These are phyloP conservation scores for Shiraia sp. DNA, from an alignment of 2,329 filamentous ascomycete genomes.

Conservation along the genomic window DNA sequence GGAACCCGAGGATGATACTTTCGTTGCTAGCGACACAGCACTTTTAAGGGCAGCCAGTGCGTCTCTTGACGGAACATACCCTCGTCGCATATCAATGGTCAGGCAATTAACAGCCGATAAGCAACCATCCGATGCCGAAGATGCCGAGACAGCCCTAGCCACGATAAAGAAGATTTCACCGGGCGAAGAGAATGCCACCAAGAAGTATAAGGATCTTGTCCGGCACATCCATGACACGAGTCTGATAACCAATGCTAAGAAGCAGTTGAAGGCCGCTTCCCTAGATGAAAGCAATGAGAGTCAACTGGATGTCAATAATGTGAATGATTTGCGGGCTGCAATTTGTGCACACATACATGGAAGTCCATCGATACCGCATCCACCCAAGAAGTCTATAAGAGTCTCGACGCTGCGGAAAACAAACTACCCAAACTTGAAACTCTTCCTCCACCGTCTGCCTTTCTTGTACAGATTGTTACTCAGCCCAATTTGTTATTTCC, in stretches of 20 bases:
- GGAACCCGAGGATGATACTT: constrained; percentile 42
- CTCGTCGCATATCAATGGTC: constrained; percentile 26
- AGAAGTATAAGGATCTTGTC: constrained; percentile 49
- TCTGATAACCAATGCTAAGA: constrained; percentile 31
- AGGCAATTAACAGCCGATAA: constrained; percentile 47
- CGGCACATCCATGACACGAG: constrained; percentile 36
- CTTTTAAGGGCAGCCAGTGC: constrained; percentile 49
- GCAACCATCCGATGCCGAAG: constrained; percentile 33
- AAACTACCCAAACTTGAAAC: constrained; percentile 46
- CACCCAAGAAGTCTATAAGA: constrained; percentile 53
- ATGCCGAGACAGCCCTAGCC: constrained; percentile 42
- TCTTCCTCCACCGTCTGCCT: constrained; percentile 55
- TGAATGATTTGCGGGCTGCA: constrained; percentile 52
- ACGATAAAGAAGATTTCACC: constrained; percentile 50
- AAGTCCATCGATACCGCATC: constrained; percentile 55
- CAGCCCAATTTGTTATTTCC: constrained; percentile 56
- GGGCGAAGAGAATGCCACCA: constrained; percentile 50
- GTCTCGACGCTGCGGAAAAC: constrained; percentile 55
- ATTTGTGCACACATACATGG: constrained; percentile 55
- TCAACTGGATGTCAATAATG: constrained; percentile 45
- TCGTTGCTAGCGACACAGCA: constrained; percentile 52
- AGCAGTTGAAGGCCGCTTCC: constrained; percentile 26
- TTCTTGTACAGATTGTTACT: constrained; percentile 55
- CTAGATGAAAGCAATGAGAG: constrained; percentile 31
- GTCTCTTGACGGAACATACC: constrained; percentile 12